phyloP scores from a whole-genome alignment of 2,329 filamentous ascomycete genomes.

The Hymenoscyphus albidus region DNA sequence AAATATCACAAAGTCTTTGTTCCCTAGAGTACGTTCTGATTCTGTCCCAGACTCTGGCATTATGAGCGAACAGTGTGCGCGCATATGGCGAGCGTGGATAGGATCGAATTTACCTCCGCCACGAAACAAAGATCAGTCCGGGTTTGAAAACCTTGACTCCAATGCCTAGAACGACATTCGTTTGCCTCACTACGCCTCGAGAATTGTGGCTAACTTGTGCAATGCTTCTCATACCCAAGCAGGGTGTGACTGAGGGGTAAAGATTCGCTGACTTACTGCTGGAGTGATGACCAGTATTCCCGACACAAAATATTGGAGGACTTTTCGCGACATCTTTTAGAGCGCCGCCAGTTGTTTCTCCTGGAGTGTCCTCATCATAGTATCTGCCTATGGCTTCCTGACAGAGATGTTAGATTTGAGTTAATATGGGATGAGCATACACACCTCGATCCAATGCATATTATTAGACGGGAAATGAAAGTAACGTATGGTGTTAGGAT shows the following conservation, averaged over 20 bases:
- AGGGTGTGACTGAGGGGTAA: no score
- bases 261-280: neutral
- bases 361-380: slow-evolving; percentile 9
- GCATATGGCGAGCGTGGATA: slow-evolving; percentile 12
- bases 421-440: neutral
- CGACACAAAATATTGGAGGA: slow-evolving; percentile 10
- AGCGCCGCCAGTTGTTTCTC: slow-evolving; percentile 9
- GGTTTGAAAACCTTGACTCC: neutral
- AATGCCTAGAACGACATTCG: neutral
- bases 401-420: neutral
- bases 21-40: neutral
- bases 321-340: neutral
- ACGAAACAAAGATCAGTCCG: neutral
- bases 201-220: no score
- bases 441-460: slow-evolving; percentile 17
- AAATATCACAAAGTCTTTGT: slow-evolving; percentile 14
- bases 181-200: no score
- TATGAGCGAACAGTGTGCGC: slow-evolving; percentile 11
- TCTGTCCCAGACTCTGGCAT: neutral
- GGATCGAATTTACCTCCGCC: slow-evolving; percentile 9
- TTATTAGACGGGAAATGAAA: slow-evolving; percentile 14
- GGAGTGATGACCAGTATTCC: slow-evolving; percentile 12
- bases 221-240: no score
- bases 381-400: slow-evolving; percentile 14
- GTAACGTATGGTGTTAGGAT: slow-evolving; percentile 10